Evolutionary conservation across 2,329 filamentous ascomycete species (phyloP).

Genomic region (Epichloe sylvatica): DNA sequence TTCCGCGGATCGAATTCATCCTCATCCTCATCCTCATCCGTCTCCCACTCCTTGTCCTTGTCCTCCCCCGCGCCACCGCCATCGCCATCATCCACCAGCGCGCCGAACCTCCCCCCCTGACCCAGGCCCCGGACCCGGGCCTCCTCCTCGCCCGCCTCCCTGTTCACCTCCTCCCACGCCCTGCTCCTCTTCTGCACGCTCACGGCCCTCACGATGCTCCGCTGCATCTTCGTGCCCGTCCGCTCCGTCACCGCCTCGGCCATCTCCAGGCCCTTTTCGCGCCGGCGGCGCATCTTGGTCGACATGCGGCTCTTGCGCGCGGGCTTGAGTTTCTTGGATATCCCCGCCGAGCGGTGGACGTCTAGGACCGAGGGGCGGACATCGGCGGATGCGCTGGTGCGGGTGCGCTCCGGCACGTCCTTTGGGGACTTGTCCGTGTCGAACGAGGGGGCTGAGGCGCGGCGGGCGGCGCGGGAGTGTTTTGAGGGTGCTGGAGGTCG

Average conservation of each 20-base stretch:
- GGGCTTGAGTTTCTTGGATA: constrained; percentile 51
- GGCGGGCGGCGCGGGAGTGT: constrained; percentile 62
- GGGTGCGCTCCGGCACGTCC: constrained; percentile 25
- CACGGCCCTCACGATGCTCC: constrained; percentile 36
- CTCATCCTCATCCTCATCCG: constrained; percentile 19
- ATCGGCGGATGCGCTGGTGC: background rate
- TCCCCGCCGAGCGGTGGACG: constrained; percentile 51
- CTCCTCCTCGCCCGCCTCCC: constrained; percentile 13
- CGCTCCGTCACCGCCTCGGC: constrained; percentile 47
- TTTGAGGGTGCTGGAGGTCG: constrained; percentile 40
- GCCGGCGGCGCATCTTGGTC: constrained; percentile 38
- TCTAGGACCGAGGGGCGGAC: constrained; percentile 53
- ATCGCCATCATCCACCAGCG: constrained; percentile 5
- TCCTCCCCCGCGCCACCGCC: constrained; percentile 10
- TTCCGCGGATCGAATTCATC: constrained; percentile 8
- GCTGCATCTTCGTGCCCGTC: constrained; percentile 40
- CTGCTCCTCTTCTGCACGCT: constrained; percentile 35
- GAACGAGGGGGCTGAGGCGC: constrained; percentile 56
- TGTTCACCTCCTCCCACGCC: constrained; percentile 47
- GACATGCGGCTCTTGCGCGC: constrained; percentile 41
- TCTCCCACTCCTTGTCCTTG: constrained; percentile 15
- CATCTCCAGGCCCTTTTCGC: constrained; percentile 43
- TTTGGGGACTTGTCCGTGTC: constrained; percentile 60
- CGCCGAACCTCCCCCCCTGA: constrained; percentile 8
- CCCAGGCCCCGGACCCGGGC: background rate